Base-by-base conservation (phyloP, 2,329 filamentous ascomycete genomes). In the Penicillium sp. region DNA sequence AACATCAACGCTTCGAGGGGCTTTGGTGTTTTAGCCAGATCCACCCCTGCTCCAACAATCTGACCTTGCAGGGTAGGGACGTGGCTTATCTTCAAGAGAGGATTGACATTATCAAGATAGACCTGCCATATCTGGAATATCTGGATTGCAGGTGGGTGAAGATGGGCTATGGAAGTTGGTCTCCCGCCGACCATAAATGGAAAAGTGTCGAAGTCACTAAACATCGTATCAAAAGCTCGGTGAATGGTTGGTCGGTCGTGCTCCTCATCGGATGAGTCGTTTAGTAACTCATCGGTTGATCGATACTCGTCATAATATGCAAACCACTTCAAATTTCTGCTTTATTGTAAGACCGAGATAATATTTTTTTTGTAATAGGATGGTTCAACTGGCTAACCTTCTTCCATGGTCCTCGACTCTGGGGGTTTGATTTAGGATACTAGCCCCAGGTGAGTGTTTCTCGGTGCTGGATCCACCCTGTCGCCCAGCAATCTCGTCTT, bases 31-130 rank as follows among this genome's bases (percentile, higher is more conserved):
- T 78, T 81, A 20, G 78, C 70, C 4, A 83, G 69, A 46, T 83
- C 77, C 1, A 78, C 78, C 37, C 78, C 79, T 6, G 83, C 84
- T 51, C 83, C 80, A 43, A 88, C 79, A 37, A 89, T 78, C 49
- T 80, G 79, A 17, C 73, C 74, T 64, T 88, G 85, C 1, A 88
- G 71, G 0, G 81, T 86, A 2, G 84, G 84, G 0, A 81, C 80
- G 63, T 89, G 86, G 0, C 81, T 84, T 51, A 89, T 76, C 62
- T 87, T 88, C 40, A 87, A 73, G 1, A 89, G 67, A 0, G 85
- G 84, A 29, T 64, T 55, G 36, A 64, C 49, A 9, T 58, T 59
- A 15, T 55, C 47, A 4, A 61, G 46, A 32, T 59, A 64, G 9
- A 54, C 36, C 29, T 62, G 59, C 59, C 61, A 62, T 17, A 62